Conservation (phyloP, 2,329 filamentous ascomycete genomes). For the Aspergillus tanneri region DNA sequence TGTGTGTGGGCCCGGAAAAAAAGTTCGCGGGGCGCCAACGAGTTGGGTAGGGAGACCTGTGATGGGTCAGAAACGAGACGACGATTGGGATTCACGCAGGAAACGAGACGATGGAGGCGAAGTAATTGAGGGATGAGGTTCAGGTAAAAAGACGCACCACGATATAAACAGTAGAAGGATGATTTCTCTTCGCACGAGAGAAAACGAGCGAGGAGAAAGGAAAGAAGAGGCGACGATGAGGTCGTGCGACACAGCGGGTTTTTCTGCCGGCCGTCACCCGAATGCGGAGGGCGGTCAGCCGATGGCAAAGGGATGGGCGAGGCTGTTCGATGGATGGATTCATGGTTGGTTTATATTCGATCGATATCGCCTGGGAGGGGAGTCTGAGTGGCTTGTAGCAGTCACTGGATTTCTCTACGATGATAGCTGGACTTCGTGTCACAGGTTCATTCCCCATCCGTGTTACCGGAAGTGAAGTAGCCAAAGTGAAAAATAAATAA, state of each 20-base stretch:
- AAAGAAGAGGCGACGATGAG: not conserved
- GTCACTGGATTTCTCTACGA: no score
- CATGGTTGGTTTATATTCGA: no score
- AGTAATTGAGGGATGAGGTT: not conserved
- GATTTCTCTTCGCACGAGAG: no score
- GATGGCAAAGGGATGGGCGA: not conserved
- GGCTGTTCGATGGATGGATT: no score
- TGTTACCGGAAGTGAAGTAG: not conserved
- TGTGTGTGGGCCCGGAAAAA: conserved; percentile 15
- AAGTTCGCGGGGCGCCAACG: conserved; percentile 8
- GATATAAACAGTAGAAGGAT: no score
- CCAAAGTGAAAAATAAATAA: not conserved
- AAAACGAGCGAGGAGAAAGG: no score
- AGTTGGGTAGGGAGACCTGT: conserved; percentile 2
- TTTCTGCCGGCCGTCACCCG: no score
- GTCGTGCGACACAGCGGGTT: not conserved
- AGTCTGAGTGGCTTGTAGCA: no score
- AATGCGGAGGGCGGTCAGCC: not conserved
- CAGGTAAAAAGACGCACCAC: not conserved
- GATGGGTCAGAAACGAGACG: not conserved
- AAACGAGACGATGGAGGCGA: not conserved
- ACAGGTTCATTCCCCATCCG: no score
- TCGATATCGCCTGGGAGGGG: no score
- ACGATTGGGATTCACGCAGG: not conserved
- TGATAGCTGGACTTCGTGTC: no score